Percentiles rank a stretch among this genome's conserved stretches.
Evolutionary conservation across 2,329 filamentous ascomycete species (phyloP).

Genomic region (Cadophora sp.): DNA sequence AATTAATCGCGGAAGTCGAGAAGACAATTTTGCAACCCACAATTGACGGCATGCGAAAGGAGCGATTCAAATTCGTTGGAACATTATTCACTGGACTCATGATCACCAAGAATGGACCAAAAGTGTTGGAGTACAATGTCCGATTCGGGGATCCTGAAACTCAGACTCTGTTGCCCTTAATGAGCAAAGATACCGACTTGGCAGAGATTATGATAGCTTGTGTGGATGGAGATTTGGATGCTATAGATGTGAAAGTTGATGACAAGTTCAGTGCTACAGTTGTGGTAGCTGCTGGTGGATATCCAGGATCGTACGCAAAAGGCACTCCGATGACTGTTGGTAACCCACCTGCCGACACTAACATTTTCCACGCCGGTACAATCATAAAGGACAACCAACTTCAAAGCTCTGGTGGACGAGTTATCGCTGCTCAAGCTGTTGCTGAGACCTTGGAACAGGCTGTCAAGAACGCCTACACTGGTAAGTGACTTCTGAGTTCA

Average conservation of each 20-base stretch:
- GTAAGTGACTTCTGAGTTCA: conserved; percentile 43
- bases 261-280: conserved; percentile 84
- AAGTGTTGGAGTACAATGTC: conserved; percentile 91
- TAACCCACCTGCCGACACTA: conserved; percentile 57
- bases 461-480: conserved; percentile 86
- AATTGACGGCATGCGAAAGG: conserved; percentile 84
- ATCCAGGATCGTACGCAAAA: conserved; percentile 86
- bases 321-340: conserved; percentile 66
- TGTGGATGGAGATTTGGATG: conserved; percentile 74
- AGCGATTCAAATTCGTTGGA: conserved; percentile 76
- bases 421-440: conserved; percentile 90
- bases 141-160: conserved; percentile 93
- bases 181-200: conserved; percentile 80
- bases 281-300: conserved; percentile 91
- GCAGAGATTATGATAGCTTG: conserved; percentile 90
- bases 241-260: conserved; percentile 71
- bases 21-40: conserved; percentile 87
- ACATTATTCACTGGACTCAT: conserved; percentile 91
- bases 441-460: conserved; percentile 79
- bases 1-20: conserved; percentile 80
- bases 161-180: conserved; percentile 81
- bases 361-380: conserved; percentile 95
- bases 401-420: conserved; percentile 83
- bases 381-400: conserved; percentile 67
- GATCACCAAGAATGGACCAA: conserved; percentile 83